Evolutionary conservation across 2,329 filamentous ascomycete species (phyloP).

Genomic region (Byssoonygena ceratinophila): DNA sequence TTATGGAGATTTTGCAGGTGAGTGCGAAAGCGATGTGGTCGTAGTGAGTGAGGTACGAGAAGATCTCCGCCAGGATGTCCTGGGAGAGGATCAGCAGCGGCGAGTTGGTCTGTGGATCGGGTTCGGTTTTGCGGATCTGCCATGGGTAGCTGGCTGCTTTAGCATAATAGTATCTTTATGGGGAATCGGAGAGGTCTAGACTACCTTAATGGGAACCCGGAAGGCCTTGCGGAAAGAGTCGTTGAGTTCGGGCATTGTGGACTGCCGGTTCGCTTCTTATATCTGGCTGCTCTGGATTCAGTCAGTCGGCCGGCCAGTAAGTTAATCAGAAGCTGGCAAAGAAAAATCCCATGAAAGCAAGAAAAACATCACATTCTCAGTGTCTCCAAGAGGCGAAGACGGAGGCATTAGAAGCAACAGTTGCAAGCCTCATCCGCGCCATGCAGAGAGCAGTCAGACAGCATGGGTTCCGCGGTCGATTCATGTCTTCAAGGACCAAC

Average conservation of each 20-base stretch:
- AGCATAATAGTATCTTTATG: background rate
- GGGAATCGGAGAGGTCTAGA: background rate
- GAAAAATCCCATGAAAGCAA: too few species aligned
- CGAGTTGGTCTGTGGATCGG: background rate
- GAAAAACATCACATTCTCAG: too few species aligned
- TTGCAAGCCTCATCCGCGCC: too few species aligned
- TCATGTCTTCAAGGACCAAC: too few species aligned
- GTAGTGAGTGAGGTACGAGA: background rate
- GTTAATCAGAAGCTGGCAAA: background rate
- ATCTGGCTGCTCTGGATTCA: too few species aligned
- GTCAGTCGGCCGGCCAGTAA: background rate
- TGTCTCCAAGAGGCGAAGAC: too few species aligned
- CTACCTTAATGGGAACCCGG: background rate
- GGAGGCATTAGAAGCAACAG: too few species aligned
- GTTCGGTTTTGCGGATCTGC: background rate
- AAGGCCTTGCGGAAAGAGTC: conserved; percentile 1
- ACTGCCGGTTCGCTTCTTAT: too few species aligned
- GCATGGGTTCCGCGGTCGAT: too few species aligned
- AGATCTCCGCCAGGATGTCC: background rate
- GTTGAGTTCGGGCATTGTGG: background rate
- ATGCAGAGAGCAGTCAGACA: too few species aligned
- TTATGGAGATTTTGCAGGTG: conserved; percentile 1
- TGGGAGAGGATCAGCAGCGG: background rate
- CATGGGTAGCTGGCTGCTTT: background rate
- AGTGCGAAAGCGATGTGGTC: conserved; percentile 1